These are phyloP conservation scores for Rhizopus sp. DNA, from an alignment of 371 early-diverging fungal genomes.

Conservation along the genomic window DNA sequence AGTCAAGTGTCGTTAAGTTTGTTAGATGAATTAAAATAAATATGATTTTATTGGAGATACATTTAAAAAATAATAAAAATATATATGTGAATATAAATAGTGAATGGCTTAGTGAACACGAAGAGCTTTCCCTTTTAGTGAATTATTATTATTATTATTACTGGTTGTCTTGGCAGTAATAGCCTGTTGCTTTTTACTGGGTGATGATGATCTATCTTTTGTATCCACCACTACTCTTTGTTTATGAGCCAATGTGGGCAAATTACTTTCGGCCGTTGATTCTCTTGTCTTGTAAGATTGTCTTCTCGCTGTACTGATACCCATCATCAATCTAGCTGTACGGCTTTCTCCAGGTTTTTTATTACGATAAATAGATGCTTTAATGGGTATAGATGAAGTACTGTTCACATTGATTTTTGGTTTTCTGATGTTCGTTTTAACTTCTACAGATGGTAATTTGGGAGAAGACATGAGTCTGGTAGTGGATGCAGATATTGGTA, in stretches of 20 bases:
- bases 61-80: background rate
- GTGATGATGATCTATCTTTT: background rate
- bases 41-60: conserved; percentile 1
- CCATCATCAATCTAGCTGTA: conserved; percentile 47
- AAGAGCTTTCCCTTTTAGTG: conserved; percentile 30
- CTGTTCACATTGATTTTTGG: conserved; percentile 9
- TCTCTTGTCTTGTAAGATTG: conserved; percentile 23
- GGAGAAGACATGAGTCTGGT: too few species aligned
- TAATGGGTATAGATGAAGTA: conserved; percentile 8
- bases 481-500: background rate
- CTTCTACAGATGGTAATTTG: conserved; percentile 8
- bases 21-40: conserved; percentile 11
- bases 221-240: background rate
- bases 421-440: conserved; percentile 13
- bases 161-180: conserved; percentile 8
- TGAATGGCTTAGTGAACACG: conserved; percentile 28
- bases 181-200: conserved; percentile 18
- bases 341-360: conserved; percentile 44
- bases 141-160: conserved; percentile 8
- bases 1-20: conserved; percentile 19
- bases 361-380: conserved; percentile 29
- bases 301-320: conserved; percentile 39
- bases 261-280: conserved; percentile 1
- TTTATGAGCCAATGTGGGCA: conserved; percentile 18
- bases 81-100: background rate